Base-by-base conservation (phyloP, 306 rosid species). In the Corylus heterophylla region DNA sequence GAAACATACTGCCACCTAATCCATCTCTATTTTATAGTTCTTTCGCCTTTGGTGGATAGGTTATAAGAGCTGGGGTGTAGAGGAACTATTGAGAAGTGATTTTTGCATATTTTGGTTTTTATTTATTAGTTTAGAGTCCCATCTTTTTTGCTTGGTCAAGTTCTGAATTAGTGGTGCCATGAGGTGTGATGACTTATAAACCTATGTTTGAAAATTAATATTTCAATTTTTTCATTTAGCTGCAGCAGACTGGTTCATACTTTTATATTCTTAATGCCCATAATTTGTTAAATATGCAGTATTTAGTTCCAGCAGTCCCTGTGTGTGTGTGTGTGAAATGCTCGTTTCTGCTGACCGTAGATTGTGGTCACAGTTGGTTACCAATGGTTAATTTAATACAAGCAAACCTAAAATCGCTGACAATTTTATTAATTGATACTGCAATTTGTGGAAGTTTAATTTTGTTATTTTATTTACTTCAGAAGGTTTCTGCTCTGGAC, bases 401-500 rank as follows among this genome's bases (percentile, higher is more conserved):
- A 63, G 8, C 12, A 35, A 25, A 29, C 69, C 18, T 42, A 39
- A 42, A 42, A 2, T 42, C 12, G 8, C 72, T 27, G 14, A 12
- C 49, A 13, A 44, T 39, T 42, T 69, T 54, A 8, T 48, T 12
- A 64, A 13, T 31, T 42, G 71, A 62, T 69, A 63, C 31, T 62
- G 49, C 68, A 54, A 2, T 54, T 81, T 70, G 7, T 50, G 10
- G 58, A 31, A 71, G 56, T 54, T 75, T 81, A 61, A 55, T 39
- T 27, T 45, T 49, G 1, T 39, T 58, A 56, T 54, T 82, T 42
- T 54, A 79, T 74, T 47, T 68, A 13, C 81, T 84, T 78, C 93
- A 96, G 99, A 95, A 91, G 89, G 91, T 83, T 71, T 80, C 97
- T 69, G 78, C 45, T 74, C 89, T 96, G 16, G 97, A 93, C 42